These are phyloP conservation scores for Tuber microsphaerosporum DNA, from an alignment of 495 filamentous ascomycete genomes.

Conservation along the genomic window DNA sequence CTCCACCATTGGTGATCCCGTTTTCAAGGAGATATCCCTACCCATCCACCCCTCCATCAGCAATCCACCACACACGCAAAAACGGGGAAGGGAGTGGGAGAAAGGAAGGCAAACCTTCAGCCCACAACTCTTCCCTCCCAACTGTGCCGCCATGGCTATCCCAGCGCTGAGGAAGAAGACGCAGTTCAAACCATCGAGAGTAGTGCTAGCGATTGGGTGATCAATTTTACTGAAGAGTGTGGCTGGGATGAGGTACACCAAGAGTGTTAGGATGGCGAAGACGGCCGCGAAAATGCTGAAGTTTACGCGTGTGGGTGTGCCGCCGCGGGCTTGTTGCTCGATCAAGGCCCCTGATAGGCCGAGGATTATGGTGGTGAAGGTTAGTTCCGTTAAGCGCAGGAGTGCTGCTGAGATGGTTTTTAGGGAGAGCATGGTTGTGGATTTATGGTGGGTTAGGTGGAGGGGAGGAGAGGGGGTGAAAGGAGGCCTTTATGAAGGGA, in stretches of 20 bases:
- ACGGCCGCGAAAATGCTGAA: slow-evolving; percentile 34
- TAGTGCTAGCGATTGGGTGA: slow-evolving; percentile 14
- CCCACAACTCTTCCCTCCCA: slow-evolving; percentile 23
- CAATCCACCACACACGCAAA: not conserved
- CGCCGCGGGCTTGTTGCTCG: slow-evolving; percentile 33
- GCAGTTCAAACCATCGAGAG: slow-evolving; percentile 29
- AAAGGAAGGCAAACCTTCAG: slow-evolving; percentile 8
- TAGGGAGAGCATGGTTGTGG: not conserved
- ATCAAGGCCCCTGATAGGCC: slow-evolving; percentile 34
- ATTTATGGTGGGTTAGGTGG: not conserved
- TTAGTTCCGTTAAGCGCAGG: slow-evolving; percentile 17
- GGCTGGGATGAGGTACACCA: slow-evolving; percentile 36
- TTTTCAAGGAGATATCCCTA: slow-evolving; percentile 25
- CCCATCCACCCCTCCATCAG: not conserved
- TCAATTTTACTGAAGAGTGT: slow-evolving; percentile 21
- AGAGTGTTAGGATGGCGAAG: slow-evolving; percentile 24
- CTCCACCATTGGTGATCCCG: slow-evolving; percentile 37
- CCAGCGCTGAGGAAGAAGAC: slow-evolving; percentile 38
- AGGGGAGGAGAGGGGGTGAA: not conserved
- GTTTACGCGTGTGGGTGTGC: slow-evolving; percentile 38
- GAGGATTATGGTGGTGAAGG: slow-evolving; percentile 28
- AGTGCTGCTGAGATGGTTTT: slow-evolving; percentile 2
- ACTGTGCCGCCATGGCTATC: slow-evolving; percentile 35
- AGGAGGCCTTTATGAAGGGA: not conserved
- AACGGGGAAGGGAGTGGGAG: not conserved